A percentile compares a stretch with the other conserved stretches of the same genome.
phyloP scores from a whole-genome alignment of 1,284 basidiomycete genomes.

The Caloboletus inedulis region DNA sequence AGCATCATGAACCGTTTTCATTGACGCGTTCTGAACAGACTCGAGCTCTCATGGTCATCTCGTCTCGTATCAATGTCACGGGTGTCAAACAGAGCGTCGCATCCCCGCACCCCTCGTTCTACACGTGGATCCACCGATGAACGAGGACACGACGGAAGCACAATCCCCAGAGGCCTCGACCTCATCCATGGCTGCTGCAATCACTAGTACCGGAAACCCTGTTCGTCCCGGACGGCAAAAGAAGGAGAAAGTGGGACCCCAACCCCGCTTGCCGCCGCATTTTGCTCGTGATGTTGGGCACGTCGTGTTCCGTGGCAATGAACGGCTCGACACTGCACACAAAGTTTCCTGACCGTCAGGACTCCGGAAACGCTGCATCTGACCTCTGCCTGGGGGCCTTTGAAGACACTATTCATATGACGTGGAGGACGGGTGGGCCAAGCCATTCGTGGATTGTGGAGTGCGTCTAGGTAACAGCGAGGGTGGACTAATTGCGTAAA shows the following conservation, averaged over 20 bases:
- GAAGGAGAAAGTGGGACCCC: constrained; percentile 19
- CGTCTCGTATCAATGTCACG: constrained; percentile 54
- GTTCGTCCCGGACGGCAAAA: constrained; percentile 4
- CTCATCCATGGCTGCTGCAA: not conserved
- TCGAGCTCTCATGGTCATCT: constrained; percentile 50
- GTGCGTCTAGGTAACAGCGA: not conserved
- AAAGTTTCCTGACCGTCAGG: not conserved
- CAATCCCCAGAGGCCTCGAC: not conserved
- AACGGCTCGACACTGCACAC: constrained; percentile 30
- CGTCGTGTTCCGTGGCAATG: constrained; percentile 58
- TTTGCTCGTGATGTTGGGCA: constrained; percentile 61
- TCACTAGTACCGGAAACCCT: not conserved
- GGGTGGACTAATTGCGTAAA: not conserved
- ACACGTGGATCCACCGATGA: not conserved
- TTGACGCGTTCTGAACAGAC: constrained; percentile 35
- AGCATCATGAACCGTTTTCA: not conserved
- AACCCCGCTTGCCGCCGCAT: constrained; percentile 46
- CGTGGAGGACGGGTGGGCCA: not conserved
- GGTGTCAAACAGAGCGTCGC: constrained; percentile 50
- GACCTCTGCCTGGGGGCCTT: not conserved
- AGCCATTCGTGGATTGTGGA: constrained; percentile 4
- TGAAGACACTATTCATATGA: not conserved
- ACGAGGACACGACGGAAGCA: not conserved
- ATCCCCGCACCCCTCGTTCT: constrained; percentile 59
- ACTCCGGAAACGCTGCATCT: not conserved